Evolutionary conservation across 2,329 filamentous ascomycete species (phyloP).

Genomic region (Ploettnerulaceae sp.): DNA sequence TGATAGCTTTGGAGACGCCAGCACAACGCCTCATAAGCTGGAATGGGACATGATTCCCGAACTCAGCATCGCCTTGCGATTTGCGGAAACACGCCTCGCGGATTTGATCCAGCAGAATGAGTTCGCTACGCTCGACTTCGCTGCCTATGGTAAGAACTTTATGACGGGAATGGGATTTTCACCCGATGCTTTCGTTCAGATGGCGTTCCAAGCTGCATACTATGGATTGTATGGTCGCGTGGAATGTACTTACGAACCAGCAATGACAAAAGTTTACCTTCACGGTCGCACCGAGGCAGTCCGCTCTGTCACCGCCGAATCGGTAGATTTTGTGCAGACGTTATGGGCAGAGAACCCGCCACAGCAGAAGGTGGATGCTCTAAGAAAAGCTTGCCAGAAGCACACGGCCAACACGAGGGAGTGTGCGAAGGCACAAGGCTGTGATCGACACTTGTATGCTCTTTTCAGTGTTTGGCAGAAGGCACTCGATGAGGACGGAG

Average conservation of each 20-base stretch:
- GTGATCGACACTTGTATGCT: slow-evolving; percentile 89
- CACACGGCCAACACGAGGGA: slow-evolving; percentile 77
- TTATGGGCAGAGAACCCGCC: slow-evolving; percentile 92
- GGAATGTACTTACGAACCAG: slow-evolving; percentile 94
- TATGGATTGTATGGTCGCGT: slow-evolving; percentile 92
- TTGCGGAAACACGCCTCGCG: slow-evolving; percentile 89
- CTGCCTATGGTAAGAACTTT: slow-evolving; percentile 90
- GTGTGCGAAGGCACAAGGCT: slow-evolving; percentile 85
- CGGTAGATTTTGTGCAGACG: slow-evolving; percentile 81
- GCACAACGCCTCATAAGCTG: slow-evolving; percentile 88
- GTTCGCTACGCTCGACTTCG: slow-evolving; percentile 86
- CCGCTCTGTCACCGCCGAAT: slow-evolving; percentile 76
- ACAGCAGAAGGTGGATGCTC: slow-evolving; percentile 76
- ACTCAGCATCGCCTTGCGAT: slow-evolving; percentile 83
- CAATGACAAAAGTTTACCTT: slow-evolving; percentile 93
- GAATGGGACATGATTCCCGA: slow-evolving; percentile 98
- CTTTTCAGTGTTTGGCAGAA: slow-evolving; percentile 94
- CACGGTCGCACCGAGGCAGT: slow-evolving; percentile 95
- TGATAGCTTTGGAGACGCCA: slow-evolving; percentile 86
- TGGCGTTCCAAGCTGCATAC: slow-evolving; percentile 98
- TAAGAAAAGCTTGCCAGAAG: slow-evolving; percentile 76
- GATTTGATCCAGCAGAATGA: slow-evolving; percentile 97
- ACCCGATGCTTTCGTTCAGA: slow-evolving; percentile 94
- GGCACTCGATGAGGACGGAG: slow-evolving; percentile 67
- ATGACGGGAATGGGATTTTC: slow-evolving; percentile 97